Base-by-base conservation (phyloP, 768 basidiomycete species). In the Panus rudis region DNA sequence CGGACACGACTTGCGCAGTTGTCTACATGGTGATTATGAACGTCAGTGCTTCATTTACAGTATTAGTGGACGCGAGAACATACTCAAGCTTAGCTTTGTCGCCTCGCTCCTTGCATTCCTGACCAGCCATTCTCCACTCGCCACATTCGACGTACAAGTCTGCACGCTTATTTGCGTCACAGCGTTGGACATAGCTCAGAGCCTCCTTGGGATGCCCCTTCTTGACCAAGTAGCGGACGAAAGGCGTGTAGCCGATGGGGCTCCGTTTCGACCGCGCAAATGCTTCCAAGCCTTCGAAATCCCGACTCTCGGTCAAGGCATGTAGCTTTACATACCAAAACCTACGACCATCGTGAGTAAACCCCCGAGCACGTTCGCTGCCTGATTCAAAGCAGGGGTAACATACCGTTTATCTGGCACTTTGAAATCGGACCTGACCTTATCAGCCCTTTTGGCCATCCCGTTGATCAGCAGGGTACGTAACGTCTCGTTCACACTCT, bases 311-410 rank as follows among this genome's bases (percentile, higher is more conserved):
- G 8, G 84, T 83, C 43, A 98, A 63, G 0, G 92, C 86, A 41
- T 89, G 77, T 4, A 99, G 63, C 60, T 96, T 97, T 51, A 91
- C 57, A 65, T 91, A 86, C 92, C 92, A 98, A 64, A 91, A 98
- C 37, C 93, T 96, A 50, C 8, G 23, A 35, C 19, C 7, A 28
- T 41, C n/a, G 23, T n/a, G n/a, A n/a, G n/a, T n/a, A n/a, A n/a
- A n/a, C n/a, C n/a, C n/a, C n/a, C n/a, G n/a, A n/a, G n/a, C n/a
- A n/a, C n/a, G n/a, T n/a, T n/a, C n/a, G n/a, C n/a, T n/a, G n/a
- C n/a, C n/a, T n/a, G n/a, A n/a, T n/a, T n/a, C n/a, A n/a, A n/a
- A n/a, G n/a, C n/a, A n/a, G n/a, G n/a, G 11, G 13, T 45, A 17
- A 56, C 75, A 22, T 41, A 92, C 92, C 94, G 72, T 67, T 93